Evolutionary conservation across 2,329 filamentous ascomycete genomes (phyloP), one percentile per base, ranked within the genome.

Genomic region (Aspergillus sp.): DNA sequence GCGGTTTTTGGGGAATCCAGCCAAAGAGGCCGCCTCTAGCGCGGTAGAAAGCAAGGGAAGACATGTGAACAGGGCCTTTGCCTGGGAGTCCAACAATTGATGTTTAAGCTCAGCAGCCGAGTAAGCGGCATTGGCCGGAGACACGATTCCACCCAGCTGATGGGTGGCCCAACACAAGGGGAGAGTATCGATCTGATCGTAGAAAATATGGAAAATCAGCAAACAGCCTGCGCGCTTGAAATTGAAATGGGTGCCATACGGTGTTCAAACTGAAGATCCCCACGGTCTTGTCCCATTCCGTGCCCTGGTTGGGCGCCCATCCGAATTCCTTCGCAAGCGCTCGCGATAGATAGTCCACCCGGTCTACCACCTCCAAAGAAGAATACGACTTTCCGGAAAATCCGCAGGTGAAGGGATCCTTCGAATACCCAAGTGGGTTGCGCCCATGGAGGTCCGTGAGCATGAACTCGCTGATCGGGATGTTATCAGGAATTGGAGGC

Each of bases 251-350:
- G 5, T 18, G 71, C 83, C 60, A 36, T 75, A 91, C 89, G 31
- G 90, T 91, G 72, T 96, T 96, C 60, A 92, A 76, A n/a, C 88
- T 88, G 77, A 91, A 96, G 29, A 93, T 79, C 4, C 82, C 88
- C 52, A 91, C 80, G 24, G 93, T 89, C 73, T 92, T 92, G 69
- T 95, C 90, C 88, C 89, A 95, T 72, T 93, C 90, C 0, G 85
- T 85, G 12, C 89, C 90, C 58, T 86, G 74, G 65, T 90, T 88
- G 7, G 89, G 86, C 50, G 82, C 74, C 83, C 90, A 92, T 49
- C 85, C 87, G 60, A 95, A 82, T 63, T 90, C 86, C 71, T 90
- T 87, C 46, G 84, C 83, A 36, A 96, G 77, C 22, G 85, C 88
- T 59, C 88, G 84, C 16, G 91, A 84, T 22, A 95, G 81, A 55